phyloP scores from a whole-genome alignment of 1,139 yeast genomes.

The Saccharomyces hybrid region DNA sequence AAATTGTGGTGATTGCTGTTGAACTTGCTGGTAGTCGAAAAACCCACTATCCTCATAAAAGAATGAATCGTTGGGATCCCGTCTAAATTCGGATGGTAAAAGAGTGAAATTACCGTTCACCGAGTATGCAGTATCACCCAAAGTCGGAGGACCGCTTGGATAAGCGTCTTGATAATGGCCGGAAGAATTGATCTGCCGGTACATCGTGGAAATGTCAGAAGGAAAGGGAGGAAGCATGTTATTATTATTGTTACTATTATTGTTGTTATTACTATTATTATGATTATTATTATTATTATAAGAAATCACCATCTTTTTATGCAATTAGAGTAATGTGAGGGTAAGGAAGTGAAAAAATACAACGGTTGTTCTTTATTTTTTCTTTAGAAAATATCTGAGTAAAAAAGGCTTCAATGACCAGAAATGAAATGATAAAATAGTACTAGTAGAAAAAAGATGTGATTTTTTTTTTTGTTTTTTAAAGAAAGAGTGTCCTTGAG shows the following conservation, averaged over 20 bases:
- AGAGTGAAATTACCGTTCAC: not conserved
- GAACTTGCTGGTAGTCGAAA: not conserved
- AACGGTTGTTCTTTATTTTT: not conserved
- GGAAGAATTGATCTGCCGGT: not conserved
- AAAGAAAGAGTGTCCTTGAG: not conserved
- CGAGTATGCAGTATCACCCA: not conserved
- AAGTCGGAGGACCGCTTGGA: not conserved
- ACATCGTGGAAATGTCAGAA: not conserved
- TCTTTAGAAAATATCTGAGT: not conserved
- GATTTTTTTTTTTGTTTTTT: not conserved
- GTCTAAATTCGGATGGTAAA: conserved; percentile 1
- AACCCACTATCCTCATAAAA: not conserved
- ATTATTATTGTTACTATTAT: not conserved
- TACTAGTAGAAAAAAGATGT: not conserved
- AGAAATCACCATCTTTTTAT: not conserved
- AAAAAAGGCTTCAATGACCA: not conserved
- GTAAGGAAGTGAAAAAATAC: not conserved
- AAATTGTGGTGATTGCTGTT: not conserved
- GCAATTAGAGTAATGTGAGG: not conserved
- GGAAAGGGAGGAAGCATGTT: not conserved
- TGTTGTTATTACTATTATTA: no score
- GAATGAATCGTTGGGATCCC: not conserved
- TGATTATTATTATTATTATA: not conserved
- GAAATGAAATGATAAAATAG: not conserved
- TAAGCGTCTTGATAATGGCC: not conserved